These are phyloP conservation scores for Scheffersomyces coipomensis DNA, from an alignment of 805 yeast genomes.

Conservation along the genomic window DNA sequence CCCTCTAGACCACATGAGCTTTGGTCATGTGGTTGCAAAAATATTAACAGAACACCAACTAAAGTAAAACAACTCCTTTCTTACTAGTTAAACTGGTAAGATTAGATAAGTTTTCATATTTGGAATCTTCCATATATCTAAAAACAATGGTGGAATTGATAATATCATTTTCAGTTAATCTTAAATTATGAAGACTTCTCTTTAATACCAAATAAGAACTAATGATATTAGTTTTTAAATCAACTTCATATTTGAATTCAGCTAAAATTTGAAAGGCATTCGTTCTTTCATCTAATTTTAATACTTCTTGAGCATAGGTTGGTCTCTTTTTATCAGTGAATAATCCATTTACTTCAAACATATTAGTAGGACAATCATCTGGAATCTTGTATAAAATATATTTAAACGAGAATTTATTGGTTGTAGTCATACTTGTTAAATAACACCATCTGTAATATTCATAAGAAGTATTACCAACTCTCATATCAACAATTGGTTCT, in stretches of 20 bases:
- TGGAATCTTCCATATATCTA: neutral
- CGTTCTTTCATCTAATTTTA: neutral
- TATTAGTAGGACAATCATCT: neutral
- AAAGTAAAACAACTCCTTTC: neutral
- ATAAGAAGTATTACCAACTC: neutral
- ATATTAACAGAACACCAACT: neutral
- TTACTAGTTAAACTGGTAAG: neutral
- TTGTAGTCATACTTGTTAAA: neutral
- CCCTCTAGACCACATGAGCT: neutral
- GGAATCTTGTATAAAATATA: neutral
- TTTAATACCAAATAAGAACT: neutral
- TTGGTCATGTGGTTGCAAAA: neutral
- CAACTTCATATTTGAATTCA: constrained; percentile 1
- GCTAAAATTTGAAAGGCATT: neutral
- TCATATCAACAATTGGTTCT: neutral
- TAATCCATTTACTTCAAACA: neutral
- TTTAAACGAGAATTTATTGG: neutral
- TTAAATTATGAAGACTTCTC: neutral
- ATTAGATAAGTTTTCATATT: neutral
- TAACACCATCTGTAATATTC: constrained; percentile 1
- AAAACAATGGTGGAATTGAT: neutral
- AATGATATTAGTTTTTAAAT: neutral
- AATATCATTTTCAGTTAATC: constrained; percentile 1
- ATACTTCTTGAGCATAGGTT: neutral
- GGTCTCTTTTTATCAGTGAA: neutral